Evolutionary conservation across 1,284 basidiomycete species (phyloP).

Genomic region (Naganishia albida): DNA sequence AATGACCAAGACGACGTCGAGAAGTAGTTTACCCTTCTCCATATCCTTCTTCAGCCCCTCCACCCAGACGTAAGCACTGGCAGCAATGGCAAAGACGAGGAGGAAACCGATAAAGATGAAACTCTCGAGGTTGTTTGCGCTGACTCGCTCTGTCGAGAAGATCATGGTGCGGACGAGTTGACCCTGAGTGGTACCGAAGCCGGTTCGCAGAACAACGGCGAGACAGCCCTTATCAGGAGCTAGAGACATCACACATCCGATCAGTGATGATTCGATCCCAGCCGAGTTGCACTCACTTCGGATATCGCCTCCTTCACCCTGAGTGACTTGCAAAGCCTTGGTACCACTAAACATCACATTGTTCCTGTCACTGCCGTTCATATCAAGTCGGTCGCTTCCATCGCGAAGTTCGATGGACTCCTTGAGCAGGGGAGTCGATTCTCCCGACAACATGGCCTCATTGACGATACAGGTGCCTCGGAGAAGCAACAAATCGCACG

Average conservation of each 20-base stretch:
- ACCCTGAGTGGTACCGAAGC: conserved; percentile 93
- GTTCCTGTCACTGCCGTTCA: conserved; percentile 81
- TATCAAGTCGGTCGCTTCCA: conserved; percentile 70
- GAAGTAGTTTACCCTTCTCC: conserved; percentile 86
- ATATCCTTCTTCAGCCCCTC: conserved; percentile 87
- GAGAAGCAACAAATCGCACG: conserved; percentile 84
- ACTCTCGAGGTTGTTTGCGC: conserved; percentile 88
- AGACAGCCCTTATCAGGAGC: conserved; percentile 88
- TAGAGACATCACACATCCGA: neutral
- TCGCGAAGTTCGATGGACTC: conserved; percentile 88
- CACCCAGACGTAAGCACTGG: conserved; percentile 93
- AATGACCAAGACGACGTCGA: conserved; percentile 91
- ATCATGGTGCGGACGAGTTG: conserved; percentile 96
- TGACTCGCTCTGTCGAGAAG: conserved; percentile 90
- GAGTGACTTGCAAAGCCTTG: conserved; percentile 79
- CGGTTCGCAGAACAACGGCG: conserved; percentile 87
- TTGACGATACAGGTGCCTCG: conserved; percentile 91
- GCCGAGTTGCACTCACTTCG: conserved; percentile 42
- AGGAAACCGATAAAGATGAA: conserved; percentile 96
- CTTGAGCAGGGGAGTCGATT: conserved; percentile 91
- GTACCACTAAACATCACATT: conserved; percentile 90
- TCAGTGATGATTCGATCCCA: neutral
- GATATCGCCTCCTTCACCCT: conserved; percentile 53
- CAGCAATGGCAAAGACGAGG: conserved; percentile 91
- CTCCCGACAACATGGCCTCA: conserved; percentile 95